Percentiles rank a stretch among this genome's conserved stretches.
phyloP scores from a whole-genome alignment of 2,329 filamentous ascomycete genomes.

The Penicillium sp. region DNA sequence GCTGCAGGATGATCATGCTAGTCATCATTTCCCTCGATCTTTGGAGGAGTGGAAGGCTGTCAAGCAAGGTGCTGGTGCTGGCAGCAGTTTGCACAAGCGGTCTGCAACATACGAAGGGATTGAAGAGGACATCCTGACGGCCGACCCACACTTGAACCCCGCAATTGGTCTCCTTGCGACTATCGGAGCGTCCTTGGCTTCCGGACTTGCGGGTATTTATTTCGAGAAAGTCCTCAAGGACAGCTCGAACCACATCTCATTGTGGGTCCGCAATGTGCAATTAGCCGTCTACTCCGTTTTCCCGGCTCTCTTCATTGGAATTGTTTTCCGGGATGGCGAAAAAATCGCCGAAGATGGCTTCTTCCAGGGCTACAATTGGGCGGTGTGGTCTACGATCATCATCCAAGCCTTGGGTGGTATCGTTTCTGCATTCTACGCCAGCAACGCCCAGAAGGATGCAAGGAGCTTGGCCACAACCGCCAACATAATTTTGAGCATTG shows the following conservation, averaged over 20 bases:
- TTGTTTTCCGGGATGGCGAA: constrained; percentile 81
- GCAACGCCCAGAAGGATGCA: constrained; percentile 82
- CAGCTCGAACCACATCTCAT: constrained; percentile 68
- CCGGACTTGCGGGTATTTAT: constrained; percentile 73
- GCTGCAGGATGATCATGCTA: constrained; percentile 61
- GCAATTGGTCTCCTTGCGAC: constrained; percentile 78
- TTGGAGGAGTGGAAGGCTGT: constrained; percentile 70
- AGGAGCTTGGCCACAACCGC: constrained; percentile 94
- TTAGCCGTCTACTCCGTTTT: constrained; percentile 92
- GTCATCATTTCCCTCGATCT: constrained; percentile 71
- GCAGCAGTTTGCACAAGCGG: constrained; percentile 57
- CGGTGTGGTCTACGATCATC: constrained; percentile 82
- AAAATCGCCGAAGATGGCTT: constrained; percentile 83
- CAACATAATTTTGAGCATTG: constrained; percentile 81
- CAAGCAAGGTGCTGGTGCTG: constrained; percentile 42
- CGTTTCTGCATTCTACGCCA: constrained; percentile 77
- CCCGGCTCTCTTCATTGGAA: constrained; percentile 80
- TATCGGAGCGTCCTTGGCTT: constrained; percentile 72
- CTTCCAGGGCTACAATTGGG: constrained; percentile 90
- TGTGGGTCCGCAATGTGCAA: constrained; percentile 95
- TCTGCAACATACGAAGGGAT: constrained; percentile 93
- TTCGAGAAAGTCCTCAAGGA: constrained; percentile 85
- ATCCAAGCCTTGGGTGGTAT: constrained; percentile 84
- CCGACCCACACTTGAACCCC: constrained; percentile 66
- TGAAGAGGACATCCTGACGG: constrained; percentile 57